Evolutionary conservation across 192 early-diverging fungal species (phyloP).

Genomic region (Backusella psychrophila): DNA sequence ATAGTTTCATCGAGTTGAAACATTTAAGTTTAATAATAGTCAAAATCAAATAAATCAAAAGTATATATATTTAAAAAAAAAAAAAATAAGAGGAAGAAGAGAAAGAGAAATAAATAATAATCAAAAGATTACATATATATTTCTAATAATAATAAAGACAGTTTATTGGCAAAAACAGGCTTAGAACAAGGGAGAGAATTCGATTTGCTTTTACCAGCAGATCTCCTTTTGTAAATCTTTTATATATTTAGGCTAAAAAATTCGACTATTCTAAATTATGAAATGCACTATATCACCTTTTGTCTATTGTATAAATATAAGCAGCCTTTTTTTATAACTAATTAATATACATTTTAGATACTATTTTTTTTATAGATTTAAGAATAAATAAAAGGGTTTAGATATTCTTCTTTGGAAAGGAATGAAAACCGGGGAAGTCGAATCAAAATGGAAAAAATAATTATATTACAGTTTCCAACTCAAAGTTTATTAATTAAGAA

Average conservation of each 20-base stretch:
- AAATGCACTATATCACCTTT: background rate
- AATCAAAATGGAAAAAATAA: background rate
- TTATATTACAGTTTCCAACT: background rate
- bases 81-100: background rate
- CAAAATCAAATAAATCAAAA: background rate
- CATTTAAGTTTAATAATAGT: background rate
- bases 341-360: background rate
- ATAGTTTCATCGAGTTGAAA: background rate
- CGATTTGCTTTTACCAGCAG: background rate
- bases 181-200: background rate
- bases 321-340: background rate
- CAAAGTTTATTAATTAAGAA: background rate
- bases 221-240: background rate
- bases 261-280: background rate
- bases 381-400: background rate
- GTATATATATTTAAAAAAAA: background rate
- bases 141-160: background rate
- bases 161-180: background rate
- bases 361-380: background rate
- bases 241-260: constrained; percentile 1
- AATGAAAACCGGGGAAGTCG: background rate
- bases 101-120: background rate
- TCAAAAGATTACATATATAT: background rate
- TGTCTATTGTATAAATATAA: background rate
- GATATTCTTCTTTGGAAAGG: background rate